Conservation (phyloP, 129 eudicot species). For the Deinandra increscens region DNA sequence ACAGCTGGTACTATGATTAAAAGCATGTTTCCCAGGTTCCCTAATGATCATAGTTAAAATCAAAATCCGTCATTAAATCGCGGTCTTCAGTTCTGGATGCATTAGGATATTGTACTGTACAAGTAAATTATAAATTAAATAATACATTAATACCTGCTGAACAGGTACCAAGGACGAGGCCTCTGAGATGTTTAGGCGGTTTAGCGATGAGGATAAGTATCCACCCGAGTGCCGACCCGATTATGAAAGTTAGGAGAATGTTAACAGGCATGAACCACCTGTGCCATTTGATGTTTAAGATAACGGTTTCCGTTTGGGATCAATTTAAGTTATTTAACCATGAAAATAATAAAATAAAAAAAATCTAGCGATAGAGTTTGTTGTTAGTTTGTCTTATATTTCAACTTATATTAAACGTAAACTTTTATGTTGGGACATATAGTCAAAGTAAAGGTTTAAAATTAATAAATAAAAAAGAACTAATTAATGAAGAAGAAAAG, state of each 20-base stretch:
- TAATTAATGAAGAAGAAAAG: too few species aligned
- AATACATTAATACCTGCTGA: conserved; percentile 93
- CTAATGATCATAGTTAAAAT: conserved; percentile 35
- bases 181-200: conserved; percentile 66
- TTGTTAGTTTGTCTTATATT: too few species aligned
- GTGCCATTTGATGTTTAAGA: background rate
- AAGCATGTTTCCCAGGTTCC: conserved; percentile 82
- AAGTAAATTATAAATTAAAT: too few species aligned
- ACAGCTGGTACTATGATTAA: conserved; percentile 83
- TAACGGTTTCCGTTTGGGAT: too few species aligned
- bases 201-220: conserved; percentile 51
- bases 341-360: too few species aligned
- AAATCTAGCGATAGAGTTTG: too few species aligned
- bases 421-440: too few species aligned
- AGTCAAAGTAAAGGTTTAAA: too few species aligned
- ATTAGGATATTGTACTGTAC: background rate
- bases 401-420: too few species aligned
- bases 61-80: background rate
- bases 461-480: too few species aligned
- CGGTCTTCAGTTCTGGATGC: background rate
- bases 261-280: conserved; percentile 99
- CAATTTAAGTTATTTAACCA: too few species aligned
- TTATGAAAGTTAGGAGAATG: conserved; percentile 60
- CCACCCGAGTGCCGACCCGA: conserved; percentile 86
- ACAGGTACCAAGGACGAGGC: conserved; percentile 71